Base-by-base conservation (phyloP, 257 asterid species). In the Plantago ovata region DNA sequence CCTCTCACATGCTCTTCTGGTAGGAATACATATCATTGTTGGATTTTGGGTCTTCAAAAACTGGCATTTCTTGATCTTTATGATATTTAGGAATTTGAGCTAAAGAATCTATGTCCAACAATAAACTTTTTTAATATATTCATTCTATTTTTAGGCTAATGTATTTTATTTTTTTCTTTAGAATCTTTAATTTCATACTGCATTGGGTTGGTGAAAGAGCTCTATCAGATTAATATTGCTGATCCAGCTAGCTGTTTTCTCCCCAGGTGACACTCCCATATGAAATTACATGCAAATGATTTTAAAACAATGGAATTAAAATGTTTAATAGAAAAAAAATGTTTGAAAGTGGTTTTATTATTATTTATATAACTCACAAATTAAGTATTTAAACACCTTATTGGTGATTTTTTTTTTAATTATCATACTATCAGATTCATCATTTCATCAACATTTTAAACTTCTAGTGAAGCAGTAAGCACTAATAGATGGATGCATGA, bases 171-270 rank as follows among this genome's bases (percentile, higher is more conserved):
- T 49, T 55, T 53, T 53, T 16, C 11, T 47, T 18, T 47, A 0
- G 12, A 9, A n/a, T 45, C 38, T 45, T 71, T 45, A 52, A 44
- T 62, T 51, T 68, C 60, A 60, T 20, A 45, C 58, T 45, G 53
- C 23, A 41, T 22, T 61, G 72, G 72, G 78, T 69, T 19, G 82
- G 63, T 77, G 82, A 77, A 55, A 72, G 46, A 43, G 38, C 60
- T 7, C 57, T 69, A 58, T 77, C 79, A 76, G 65, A 39, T 15
- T 22, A 47, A 43, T 54, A 49, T 38, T 16, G 65, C 69, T 48
- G 39, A 52, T 64, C 70, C 82, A 76, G 82, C 82, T 72, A 69
- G 82, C 82, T 76, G 78, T 72, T 51, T 10, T 46, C 41, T 20
- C 46, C 49, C 36, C 61, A 62, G 48, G 32, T 61, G 63, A 61